Conservation (phyloP, 208 protist species). For the Novymonas esmeraldas region DNA sequence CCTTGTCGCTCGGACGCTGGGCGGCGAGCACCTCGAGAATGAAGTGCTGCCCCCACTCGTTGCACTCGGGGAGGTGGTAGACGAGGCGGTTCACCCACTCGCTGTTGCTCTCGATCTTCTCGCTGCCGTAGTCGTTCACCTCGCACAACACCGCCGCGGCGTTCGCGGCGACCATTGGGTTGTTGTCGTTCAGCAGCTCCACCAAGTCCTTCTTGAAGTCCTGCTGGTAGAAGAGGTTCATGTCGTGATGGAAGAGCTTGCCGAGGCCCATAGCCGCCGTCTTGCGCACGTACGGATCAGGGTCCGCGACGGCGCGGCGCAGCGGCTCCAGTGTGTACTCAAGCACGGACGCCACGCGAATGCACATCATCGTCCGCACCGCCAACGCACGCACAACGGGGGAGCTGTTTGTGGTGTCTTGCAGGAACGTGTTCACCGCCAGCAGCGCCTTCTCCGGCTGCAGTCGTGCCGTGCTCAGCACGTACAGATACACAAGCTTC, state of each 20-base stretch:
- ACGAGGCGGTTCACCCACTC: constrained; percentile 96
- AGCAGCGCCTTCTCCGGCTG: constrained; percentile 98
- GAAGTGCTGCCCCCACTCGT: constrained; percentile 99
- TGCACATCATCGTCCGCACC: constrained; percentile 99
- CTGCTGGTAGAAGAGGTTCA: constrained; percentile 95
- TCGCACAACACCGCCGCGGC: constrained; percentile 97
- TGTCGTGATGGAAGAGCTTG: constrained; percentile 99
- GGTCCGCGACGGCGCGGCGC: constrained; percentile 85
- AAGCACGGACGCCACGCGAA: constrained; percentile 97
- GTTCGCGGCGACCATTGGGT: constrained; percentile 98
- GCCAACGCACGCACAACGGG: constrained; percentile 98
- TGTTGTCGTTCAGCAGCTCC: constrained; percentile 96
- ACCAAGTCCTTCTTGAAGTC: constrained; percentile 88
- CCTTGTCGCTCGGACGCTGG: constrained; percentile 60
- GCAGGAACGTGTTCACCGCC: constrained; percentile 98
- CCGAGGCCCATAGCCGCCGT: constrained; percentile 98
- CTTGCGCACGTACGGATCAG: constrained; percentile 99
- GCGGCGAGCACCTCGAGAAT: constrained; percentile 96
- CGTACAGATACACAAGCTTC: constrained; percentile 99
- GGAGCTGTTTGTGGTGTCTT: constrained; percentile 95
- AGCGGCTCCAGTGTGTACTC: constrained; percentile 99
- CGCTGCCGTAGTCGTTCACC: constrained; percentile 67
- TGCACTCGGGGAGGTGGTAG: constrained; percentile 95
- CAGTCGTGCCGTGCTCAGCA: constrained; percentile 99
- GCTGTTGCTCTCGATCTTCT: constrained; percentile 55